Conservation (phyloP, 768 basidiomycete genomes). For the Leccinum pellstonianum region DNA sequence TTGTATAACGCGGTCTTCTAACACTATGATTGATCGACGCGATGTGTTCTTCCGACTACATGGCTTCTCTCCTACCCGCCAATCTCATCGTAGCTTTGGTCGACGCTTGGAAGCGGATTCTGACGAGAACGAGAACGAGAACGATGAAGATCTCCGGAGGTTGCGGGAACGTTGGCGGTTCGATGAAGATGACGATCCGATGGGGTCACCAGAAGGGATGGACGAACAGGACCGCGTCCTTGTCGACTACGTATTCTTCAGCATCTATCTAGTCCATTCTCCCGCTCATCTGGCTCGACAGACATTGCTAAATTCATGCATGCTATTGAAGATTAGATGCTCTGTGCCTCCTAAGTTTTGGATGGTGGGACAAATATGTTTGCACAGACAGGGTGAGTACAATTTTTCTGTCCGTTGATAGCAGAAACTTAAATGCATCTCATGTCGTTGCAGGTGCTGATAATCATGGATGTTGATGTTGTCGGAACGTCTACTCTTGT, state of each 20-base stretch:
- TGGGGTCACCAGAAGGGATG: slow-evolving; percentile 52
- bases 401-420: no score
- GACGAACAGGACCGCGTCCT: slow-evolving; percentile 70
- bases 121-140: slow-evolving; percentile 23
- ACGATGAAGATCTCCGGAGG: slow-evolving; percentile 41
- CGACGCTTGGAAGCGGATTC: slow-evolving; percentile 28
- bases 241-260: slow-evolving; percentile 41
- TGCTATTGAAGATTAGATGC: no score
- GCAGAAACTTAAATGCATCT: no score
- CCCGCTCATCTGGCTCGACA: no score
- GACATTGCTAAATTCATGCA: no score
- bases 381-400: no score
- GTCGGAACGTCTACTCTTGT: no score
- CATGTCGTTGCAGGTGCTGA: no score
- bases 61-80: slow-evolving; percentile 20
- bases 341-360: no score
- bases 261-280: no score
- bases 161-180: slow-evolving; percentile 65
- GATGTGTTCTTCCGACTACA: slow-evolving; percentile 29
- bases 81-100: slow-evolving; percentile 15
- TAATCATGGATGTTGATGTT: no score
- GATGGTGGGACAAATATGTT: no score
- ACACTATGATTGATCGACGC: slow-evolving; percentile 73
- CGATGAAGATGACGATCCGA: slow-evolving; percentile 62
- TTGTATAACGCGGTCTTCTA: slow-evolving; percentile 82